Conservation (phyloP, 129 eudicot species). For the Scalesia atractyloides region DNA sequence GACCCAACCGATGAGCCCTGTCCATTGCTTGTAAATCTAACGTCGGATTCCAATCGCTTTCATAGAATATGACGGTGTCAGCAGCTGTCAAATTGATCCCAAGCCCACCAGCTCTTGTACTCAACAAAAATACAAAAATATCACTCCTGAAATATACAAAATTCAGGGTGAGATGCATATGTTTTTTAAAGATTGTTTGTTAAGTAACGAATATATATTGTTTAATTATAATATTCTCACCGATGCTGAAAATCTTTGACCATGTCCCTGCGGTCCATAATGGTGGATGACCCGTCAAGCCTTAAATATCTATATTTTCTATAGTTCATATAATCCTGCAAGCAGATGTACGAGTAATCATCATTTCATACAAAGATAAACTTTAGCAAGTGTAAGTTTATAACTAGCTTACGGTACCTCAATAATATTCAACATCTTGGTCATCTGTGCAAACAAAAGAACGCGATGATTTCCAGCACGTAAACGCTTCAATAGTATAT, state of each 20-base stretch:
- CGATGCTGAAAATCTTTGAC: slow-evolving; percentile 78
- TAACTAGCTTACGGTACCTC: slow-evolving; percentile 48
- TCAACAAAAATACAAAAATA: slow-evolving; percentile 78
- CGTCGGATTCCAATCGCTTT: slow-evolving; percentile 97
- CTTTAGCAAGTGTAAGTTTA: neutral
- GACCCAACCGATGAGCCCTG: slow-evolving; percentile 94
- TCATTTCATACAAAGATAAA: neutral
- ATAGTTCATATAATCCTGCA: slow-evolving; percentile 89
- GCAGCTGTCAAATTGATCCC: slow-evolving; percentile 95
- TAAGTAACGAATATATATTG: neutral
- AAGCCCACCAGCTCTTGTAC: slow-evolving; percentile 96
- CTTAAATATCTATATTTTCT: slow-evolving; percentile 72
- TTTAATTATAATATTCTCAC: slow-evolving; percentile 33
- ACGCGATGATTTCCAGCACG: slow-evolving; percentile 87
- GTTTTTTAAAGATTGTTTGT: neutral
- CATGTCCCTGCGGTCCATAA: slow-evolving; percentile 86
- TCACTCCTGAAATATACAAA: slow-evolving; percentile 53
- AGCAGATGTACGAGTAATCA: slow-evolving; percentile 12
- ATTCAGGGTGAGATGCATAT: neutral
- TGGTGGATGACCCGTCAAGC: slow-evolving; percentile 87
- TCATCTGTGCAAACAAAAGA: slow-evolving; percentile 90
- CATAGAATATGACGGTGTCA: slow-evolving; percentile 90
- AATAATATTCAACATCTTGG: slow-evolving; percentile 82
- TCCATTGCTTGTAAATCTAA: slow-evolving; percentile 99
- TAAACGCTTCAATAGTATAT: slow-evolving; percentile 76